Base-by-base conservation (phyloP, 1,139 yeast species). In the Petasospora fabianii region DNA sequence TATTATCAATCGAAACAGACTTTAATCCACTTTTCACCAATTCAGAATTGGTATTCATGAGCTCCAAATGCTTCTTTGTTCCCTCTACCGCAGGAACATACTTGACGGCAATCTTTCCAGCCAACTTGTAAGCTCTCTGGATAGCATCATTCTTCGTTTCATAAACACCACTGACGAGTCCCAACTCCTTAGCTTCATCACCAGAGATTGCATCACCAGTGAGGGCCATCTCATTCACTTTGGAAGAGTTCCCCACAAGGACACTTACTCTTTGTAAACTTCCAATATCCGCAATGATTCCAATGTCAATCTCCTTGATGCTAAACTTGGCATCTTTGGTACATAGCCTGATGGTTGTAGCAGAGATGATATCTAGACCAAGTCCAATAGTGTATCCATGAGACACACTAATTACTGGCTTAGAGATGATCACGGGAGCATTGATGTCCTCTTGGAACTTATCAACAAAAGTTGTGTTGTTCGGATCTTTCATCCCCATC, bases 221-320 rank as follows among this genome's bases (percentile, higher is more conserved):
- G 49, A 78, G 69, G 2, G 84, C 77, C 41, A 77, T 63, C 49
- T 82, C 84, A 57, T 73, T 71, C 48, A 82, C 61, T 65, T 76
- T 69, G 10, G 87, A 79, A 26, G 67, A 62, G 58, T 80, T 82
- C 39, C 73, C 74, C 19, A 73, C 72, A 2, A 80, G 41, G 19
- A 59, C 56, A 6, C 87, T 84, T 43, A 83, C 56, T 56, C 94
- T 69, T 61, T 84, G 92, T 46, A 84, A 66, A 1, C 85, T 71
- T 10, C 95, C 95, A 50, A 84, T 82, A 57, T 84, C 95, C 3
- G 95, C 90, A 22, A 86, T 74, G 59, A 84, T 71, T 5, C 94
- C 95, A 41, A 84, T 69, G 46, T 76, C 77, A 46, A 83, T 78
- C 60, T 84, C 95, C 44, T 83, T 73, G 41, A 84, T 75, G 27